Conservation (phyloP, 2,329 filamentous ascomycete genomes). For the Pestalotiopsis sp. region DNA sequence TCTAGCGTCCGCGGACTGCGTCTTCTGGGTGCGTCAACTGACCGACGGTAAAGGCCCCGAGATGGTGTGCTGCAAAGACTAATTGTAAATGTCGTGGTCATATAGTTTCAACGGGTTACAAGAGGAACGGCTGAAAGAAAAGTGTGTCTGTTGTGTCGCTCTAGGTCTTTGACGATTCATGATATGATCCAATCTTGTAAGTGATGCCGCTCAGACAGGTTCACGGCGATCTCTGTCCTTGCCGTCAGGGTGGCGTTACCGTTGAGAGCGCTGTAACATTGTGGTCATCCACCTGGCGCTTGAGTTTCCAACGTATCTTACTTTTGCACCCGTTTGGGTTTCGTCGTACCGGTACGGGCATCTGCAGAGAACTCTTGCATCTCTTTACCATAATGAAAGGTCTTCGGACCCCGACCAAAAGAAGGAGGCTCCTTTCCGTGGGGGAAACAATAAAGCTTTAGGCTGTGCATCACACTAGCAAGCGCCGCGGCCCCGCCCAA, state of each 20-base stretch:
- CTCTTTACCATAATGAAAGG: background rate
- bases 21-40: background rate
- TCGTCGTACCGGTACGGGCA: background rate
- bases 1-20: background rate
- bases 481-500: background rate
- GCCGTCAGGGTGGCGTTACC: background rate
- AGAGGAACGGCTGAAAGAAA: background rate
- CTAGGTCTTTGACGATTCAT: background rate
- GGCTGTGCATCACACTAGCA: background rate
- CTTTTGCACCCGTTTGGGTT: background rate
- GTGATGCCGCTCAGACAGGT: background rate
- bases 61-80: background rate
- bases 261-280: background rate
- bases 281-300: background rate
- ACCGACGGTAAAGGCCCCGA: background rate
- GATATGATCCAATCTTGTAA: background rate
- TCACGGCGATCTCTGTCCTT: background rate
- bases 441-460: background rate
- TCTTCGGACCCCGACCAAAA: background rate
- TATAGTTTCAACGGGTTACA: background rate
- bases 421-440: background rate
- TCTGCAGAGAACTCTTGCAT: background rate
- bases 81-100: background rate
- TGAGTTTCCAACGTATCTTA: background rate
- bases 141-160: background rate